Evolutionary conservation across 2,329 filamentous ascomycete species (phyloP), one percentile per base, ranked within the genome.

Genomic region (Leptographium galeiforme): DNA sequence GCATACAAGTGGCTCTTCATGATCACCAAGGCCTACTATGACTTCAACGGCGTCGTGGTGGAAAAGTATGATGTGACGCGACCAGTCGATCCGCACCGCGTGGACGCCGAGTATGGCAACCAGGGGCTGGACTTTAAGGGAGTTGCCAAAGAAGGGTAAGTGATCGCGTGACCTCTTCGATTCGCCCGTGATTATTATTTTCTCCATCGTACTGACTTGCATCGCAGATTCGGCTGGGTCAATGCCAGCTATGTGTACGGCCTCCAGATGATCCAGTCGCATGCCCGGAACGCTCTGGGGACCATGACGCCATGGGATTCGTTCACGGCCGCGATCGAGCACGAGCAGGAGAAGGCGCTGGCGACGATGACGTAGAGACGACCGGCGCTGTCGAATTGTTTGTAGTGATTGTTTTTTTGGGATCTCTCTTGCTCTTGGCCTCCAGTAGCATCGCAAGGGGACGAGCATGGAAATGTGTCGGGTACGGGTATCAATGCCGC

Each of bases 41-140:
- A 98, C 67, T 97, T 91, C 75, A 97, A 97, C 65, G 93, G 93
- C 41, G 89, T 96, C 10, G 91, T 98, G 2, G 93, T 97, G 7
- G 93, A 98, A 70, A 98, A 98, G 72, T 98, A 98, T 72, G 88
- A 98, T 68, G 93, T 98, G 56, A 97, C 91, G 19, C 76, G 88
- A 54, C 84, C 86, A 6, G 82, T 90, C 54, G 90, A 95, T 63
- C 90, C 93, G 40, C 93, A 97, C 70, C 84, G 87, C 57, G 93
- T 97, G 13, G 89, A 94, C 67, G 93, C 91, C 55, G 93, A 98
- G 70, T 98, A 98, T 65, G 93, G 93, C 8, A 98, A 98, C 68
- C 93, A 98, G 68, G 93, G 93, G 2, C 74, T 86, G 50, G 88
- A 96, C 65, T 96, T 97, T 72, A 95, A 94, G 72, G 91, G 91